A percentile compares a stretch with the other conserved stretches of the same genome.
phyloP scores from a whole-genome alignment of 805 yeast species.

The Starmerella ratchasimensis region DNA sequence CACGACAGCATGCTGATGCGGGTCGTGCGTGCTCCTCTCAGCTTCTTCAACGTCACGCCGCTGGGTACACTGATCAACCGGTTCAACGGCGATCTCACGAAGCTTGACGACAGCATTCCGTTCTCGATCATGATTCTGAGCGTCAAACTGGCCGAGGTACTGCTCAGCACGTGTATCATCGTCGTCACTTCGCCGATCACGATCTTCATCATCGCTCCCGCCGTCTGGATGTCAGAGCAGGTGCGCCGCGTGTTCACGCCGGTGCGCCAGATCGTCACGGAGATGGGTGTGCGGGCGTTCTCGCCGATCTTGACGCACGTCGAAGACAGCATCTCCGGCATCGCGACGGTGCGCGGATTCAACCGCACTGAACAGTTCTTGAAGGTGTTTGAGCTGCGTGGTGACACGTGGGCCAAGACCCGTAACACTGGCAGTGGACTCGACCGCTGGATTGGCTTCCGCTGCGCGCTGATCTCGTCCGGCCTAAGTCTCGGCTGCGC shows the following conservation, averaged over 20 bases:
- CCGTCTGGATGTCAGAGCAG: constrained; percentile 42
- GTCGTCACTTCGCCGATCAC: constrained; percentile 76
- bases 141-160: constrained; percentile 23
- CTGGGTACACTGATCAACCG: constrained; percentile 72
- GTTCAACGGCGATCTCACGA: constrained; percentile 74
- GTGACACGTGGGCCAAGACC: constrained; percentile 13
- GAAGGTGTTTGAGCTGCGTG: constrained; percentile 31
- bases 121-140: constrained; percentile 25
- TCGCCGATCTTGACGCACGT: constrained; percentile 63
- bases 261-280: constrained; percentile 54
- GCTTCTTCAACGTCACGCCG: constrained; percentile 70
- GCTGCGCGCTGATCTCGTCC: constrained; percentile 82
- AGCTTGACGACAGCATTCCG: constrained; percentile 55
- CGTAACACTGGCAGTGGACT: constrained; percentile 64
- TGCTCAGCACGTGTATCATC: constrained; percentile 59
- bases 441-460: constrained; percentile 49
- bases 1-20: constrained; percentile 62
- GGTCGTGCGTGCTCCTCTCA: constrained; percentile 67
- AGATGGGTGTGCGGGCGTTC: constrained; percentile 46
- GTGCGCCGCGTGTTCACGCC: constrained; percentile 50
- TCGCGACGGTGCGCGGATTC: constrained; percentile 55
- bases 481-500: constrained; percentile 66
- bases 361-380: constrained; percentile 43
- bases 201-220: constrained; percentile 49
- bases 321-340: constrained; percentile 59